phyloP scores from a whole-genome alignment of 2,329 filamentous ascomycete species.

The Colletotrichum tamarilloi region DNA sequence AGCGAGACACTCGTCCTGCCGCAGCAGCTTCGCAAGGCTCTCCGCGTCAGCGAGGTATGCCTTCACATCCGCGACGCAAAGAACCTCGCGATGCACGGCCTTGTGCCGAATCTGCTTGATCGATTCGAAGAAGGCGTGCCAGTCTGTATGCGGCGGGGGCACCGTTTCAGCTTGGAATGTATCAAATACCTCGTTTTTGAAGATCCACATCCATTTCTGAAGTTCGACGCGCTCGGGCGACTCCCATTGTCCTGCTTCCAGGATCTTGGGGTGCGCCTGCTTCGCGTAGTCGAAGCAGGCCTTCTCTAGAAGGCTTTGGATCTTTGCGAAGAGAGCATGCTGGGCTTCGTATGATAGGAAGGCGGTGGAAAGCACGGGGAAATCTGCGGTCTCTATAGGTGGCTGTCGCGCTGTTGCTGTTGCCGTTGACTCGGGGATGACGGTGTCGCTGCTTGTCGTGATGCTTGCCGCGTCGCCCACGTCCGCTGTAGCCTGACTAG shows the following conservation, averaged over 20 bases:
- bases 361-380: neutral
- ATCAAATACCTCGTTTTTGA: neutral
- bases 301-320: neutral
- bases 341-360: neutral
- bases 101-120: neutral
- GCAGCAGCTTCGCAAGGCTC: neutral
- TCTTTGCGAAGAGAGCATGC: neutral
- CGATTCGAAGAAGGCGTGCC: neutral
- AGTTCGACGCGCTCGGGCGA: neutral
- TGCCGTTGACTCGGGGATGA: neutral
- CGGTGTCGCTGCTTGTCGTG: neutral
- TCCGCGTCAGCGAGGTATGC: neutral
- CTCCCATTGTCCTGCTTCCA: neutral
- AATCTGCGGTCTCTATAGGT: too few species aligned
- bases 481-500: neutral
- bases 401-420: too few species aligned
- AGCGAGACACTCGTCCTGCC: slow-evolving; percentile 45
- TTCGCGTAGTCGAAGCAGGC: neutral
- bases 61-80: neutral
- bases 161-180: neutral
- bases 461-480: too few species aligned
- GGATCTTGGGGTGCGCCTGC: neutral
- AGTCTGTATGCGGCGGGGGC: neutral
- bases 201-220: neutral
- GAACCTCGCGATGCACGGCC: neutral